phyloP scores from a whole-genome alignment of 345 rosid species.

The Stellera chamaejasme region DNA sequence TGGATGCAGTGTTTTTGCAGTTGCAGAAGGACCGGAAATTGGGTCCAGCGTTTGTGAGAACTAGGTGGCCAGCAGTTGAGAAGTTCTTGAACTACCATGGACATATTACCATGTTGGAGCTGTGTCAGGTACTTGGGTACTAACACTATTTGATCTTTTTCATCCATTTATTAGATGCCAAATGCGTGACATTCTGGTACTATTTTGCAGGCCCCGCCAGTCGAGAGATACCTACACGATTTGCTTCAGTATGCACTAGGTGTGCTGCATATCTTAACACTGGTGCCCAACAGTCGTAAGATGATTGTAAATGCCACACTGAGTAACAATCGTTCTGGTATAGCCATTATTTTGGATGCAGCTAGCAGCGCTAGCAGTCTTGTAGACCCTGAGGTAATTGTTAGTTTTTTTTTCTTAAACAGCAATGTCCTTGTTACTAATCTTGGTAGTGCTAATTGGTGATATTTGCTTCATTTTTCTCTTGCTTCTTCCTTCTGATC shows the following conservation, averaged over 20 bases:
- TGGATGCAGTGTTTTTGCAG: conserved; percentile 85
- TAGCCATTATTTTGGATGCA: conserved; percentile 92
- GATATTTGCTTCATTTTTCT: too few species aligned
- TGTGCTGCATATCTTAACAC: conserved; percentile 83
- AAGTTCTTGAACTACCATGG: conserved; percentile 68
- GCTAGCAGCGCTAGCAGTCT: conserved; percentile 72
- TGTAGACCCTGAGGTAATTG: conserved; percentile 85
- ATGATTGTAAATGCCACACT: conserved; percentile 74
- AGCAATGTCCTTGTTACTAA: conserved; percentile 4
- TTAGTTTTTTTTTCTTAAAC: not conserved
- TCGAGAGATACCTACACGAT: conserved; percentile 92
- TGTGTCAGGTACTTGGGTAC: conserved; percentile 69
- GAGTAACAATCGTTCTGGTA: conserved; percentile 84
- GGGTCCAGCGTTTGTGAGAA: conserved; percentile 85
- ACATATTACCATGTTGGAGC: conserved; percentile 82
- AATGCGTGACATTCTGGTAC: not conserved
- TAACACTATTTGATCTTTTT: conserved; percentile 2
- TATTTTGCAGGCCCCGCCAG: conserved; percentile 78
- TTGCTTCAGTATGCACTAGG: conserved; percentile 97
- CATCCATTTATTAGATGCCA: conserved; percentile 8
- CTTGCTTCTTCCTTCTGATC: too few species aligned
- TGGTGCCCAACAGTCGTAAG: conserved; percentile 82
- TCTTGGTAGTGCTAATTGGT: conserved; percentile 1
- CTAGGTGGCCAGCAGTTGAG: conserved; percentile 83
- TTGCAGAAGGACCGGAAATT: conserved; percentile 92